Conservation (phyloP, 2,329 filamentous ascomycete species). For the Colletotrichum lindemuthianum region DNA sequence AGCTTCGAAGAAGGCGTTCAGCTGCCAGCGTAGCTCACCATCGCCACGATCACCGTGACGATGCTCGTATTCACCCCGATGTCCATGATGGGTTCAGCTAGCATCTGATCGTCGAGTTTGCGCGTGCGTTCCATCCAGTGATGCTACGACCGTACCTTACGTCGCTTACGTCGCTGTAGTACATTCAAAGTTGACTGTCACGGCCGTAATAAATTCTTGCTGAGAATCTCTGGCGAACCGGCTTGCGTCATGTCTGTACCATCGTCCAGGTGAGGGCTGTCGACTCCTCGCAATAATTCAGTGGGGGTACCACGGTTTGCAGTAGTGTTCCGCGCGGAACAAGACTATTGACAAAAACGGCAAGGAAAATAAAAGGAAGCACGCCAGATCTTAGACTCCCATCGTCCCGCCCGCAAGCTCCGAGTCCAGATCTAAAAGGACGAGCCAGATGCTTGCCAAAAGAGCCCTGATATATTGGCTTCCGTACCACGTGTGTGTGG, state of each 20-base stretch:
- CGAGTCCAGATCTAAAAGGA: constrained; percentile 31
- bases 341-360: constrained; percentile 37
- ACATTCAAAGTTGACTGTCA: constrained; percentile 41
- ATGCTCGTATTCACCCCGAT: constrained; percentile 41
- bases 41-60: constrained; percentile 36
- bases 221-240: constrained; percentile 37
- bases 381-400: constrained; percentile 32
- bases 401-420: constrained; percentile 26
- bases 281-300: background rate
- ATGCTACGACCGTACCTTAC: constrained; percentile 39
- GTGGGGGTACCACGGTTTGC: constrained; percentile 28
- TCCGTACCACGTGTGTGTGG: constrained; percentile 39
- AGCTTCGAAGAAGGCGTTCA: constrained; percentile 39
- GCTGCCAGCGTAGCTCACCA: constrained; percentile 40
- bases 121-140: constrained; percentile 42
- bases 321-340: constrained; percentile 38
- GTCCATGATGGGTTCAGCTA: constrained; percentile 40
- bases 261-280: constrained; percentile 39
- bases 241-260: constrained; percentile 37
- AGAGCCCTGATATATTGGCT: constrained; percentile 38
- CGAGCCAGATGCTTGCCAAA: constrained; percentile 25
- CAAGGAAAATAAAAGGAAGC: constrained; percentile 36
- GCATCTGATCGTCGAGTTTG: constrained; percentile 38
- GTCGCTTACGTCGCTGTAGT: constrained; percentile 34
- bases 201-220: constrained; percentile 36